Base-by-base conservation (phyloP, 768 basidiomycete genomes). In the Hypsizygus marmoreus region DNA sequence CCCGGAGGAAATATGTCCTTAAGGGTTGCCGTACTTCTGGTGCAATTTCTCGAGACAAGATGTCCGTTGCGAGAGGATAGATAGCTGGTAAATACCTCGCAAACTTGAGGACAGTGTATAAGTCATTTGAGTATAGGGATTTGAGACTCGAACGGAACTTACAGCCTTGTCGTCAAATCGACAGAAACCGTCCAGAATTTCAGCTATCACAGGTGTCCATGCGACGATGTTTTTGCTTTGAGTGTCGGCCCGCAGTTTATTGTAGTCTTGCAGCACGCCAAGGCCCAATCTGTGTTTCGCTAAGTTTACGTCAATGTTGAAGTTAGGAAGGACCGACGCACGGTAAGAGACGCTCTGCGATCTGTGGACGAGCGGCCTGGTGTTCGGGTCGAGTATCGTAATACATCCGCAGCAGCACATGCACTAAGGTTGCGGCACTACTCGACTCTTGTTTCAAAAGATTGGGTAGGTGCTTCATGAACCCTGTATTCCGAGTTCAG, bases 381-480 rank as follows among this genome's bases (percentile, higher is more conserved):
- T 95, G 91, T 46, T 92, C 94, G 3, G 82, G 73, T n/a, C 95
- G 81, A 11, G 82, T 71, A 66, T 98, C 97, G 45, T 86, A 86
- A 64, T 97, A 97, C 95, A 99, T 97, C 24, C 88, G 79, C 32
- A 97, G 69, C 23, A 98, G 72, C 7, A 97, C 83, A 57, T 94
- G 92, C 33, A 98, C 93, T 28, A 98, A 74, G 0, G 94, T 97
- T 2, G 95, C 82, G 38, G 97, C 97, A 59, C 92, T 95, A 51
- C 91, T 97, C 11, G 95, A 97, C 67, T 99, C 97, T 59, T 99
- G 97, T 65, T 98, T 97, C 43, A 99, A 70, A 31, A 99, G 79
- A 68, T 99, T 99, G 0, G 97, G 97, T 23, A 98, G 70, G 64
- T 99, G 97, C 63, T 97, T 97, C 97, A 99, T 99, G 72, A 99